Conservation (phyloP, 2,329 filamentous ascomycete species). For the Coniella vitis region DNA sequence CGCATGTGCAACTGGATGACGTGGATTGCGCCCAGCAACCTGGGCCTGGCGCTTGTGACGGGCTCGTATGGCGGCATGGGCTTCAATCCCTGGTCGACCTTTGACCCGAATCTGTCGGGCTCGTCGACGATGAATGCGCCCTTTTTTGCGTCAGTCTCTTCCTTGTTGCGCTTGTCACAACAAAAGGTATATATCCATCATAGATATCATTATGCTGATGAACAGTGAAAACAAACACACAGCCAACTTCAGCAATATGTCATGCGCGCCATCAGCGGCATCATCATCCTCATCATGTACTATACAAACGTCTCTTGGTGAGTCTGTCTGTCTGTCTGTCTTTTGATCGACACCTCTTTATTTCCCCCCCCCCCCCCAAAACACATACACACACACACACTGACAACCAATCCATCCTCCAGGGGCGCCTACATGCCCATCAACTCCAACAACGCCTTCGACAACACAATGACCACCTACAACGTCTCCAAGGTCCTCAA, state of each 20-base stretch:
- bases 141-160: not conserved
- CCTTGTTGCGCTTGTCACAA: not conserved
- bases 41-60: constrained; percentile 23
- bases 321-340: not conserved
- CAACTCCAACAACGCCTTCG: constrained; percentile 32
- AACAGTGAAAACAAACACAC: no score
- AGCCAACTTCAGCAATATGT: constrained; percentile 8
- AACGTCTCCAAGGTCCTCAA: constrained; percentile 24
- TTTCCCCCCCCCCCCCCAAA: not conserved
- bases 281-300: constrained; percentile 38
- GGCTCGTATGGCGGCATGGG: constrained; percentile 29
- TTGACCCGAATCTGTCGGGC: constrained; percentile 26
- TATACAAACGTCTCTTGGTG: constrained; percentile 9
- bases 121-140: not conserved
- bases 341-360: not conserved
- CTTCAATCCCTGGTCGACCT: constrained; percentile 31
- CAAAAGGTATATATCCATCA: no score
- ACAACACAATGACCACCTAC: constrained; percentile 32
- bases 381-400: no score
- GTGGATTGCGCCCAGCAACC: constrained; percentile 7
- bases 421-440: constrained; percentile 32
- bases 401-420: not conserved
- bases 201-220: no score
- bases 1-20: constrained; percentile 11
- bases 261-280: not conserved